Conservation (phyloP, 1,139 yeast species). For the Komagataea norvegica region DNA sequence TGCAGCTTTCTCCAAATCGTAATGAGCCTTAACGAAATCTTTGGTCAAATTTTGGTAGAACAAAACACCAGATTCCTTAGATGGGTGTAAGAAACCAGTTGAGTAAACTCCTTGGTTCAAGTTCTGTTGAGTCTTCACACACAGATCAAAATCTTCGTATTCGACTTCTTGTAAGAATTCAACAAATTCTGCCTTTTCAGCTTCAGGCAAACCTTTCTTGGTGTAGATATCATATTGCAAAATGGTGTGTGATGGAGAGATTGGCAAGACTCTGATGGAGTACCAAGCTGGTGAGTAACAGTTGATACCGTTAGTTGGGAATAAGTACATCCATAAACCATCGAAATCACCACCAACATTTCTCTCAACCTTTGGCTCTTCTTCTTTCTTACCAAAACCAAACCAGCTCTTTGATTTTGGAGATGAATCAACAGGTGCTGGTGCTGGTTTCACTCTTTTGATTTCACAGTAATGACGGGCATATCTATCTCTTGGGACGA, state of each 20-base stretch:
- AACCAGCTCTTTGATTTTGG: slow-evolving; percentile 39
- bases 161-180: slow-evolving; percentile 60
- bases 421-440: slow-evolving; percentile 27
- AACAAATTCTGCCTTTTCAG: slow-evolving; percentile 52
- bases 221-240: slow-evolving; percentile 58
- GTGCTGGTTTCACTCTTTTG: slow-evolving; percentile 40
- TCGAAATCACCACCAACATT: slow-evolving; percentile 57
- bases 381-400: slow-evolving; percentile 39
- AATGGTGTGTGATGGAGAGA: slow-evolving; percentile 47
- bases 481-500: slow-evolving; percentile 52
- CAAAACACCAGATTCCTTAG: slow-evolving; percentile 54
- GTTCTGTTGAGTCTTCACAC: slow-evolving; percentile 55
- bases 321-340: slow-evolving; percentile 58
- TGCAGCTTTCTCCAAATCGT: slow-evolving; percentile 38
- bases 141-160: slow-evolving; percentile 53
- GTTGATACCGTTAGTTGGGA: slow-evolving; percentile 55
- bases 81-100: slow-evolving; percentile 34
- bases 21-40: slow-evolving; percentile 55
- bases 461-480: slow-evolving; percentile 61
- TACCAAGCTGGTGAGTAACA: slow-evolving; percentile 67
- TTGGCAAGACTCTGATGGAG: slow-evolving; percentile 54
- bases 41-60: slow-evolving; percentile 52
- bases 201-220: slow-evolving; percentile 51
- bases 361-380: slow-evolving; percentile 26
- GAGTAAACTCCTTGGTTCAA: slow-evolving; percentile 5